phyloP scores from a whole-genome alignment of 352 stramenopile species.

The Phytopythium delawarense region DNA sequence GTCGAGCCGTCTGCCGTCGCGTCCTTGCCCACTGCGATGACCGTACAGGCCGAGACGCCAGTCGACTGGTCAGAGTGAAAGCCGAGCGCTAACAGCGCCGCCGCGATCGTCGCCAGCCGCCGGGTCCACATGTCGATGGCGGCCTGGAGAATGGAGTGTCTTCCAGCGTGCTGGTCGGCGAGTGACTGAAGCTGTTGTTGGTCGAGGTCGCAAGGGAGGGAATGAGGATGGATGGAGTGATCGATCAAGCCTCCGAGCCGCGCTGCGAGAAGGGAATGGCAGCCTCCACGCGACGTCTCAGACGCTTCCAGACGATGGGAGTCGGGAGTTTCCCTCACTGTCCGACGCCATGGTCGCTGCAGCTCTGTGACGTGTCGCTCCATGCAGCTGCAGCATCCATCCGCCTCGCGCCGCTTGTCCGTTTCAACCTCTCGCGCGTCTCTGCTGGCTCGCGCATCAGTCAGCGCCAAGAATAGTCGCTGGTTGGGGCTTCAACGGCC shows the following conservation, averaged over 20 bases:
- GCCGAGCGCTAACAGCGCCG: neutral
- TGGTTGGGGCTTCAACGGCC: too few relatives aligned
- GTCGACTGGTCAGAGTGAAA: neutral
- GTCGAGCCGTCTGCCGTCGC: slow-evolving; percentile 81
- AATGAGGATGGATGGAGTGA: neutral
- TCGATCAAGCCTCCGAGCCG: too few relatives aligned
- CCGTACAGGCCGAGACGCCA: slow-evolving; percentile 59
- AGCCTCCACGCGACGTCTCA: neutral
- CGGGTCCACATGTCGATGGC: neutral
- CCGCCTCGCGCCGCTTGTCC: neutral
- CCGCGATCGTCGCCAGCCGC: neutral
- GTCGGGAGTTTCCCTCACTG: neutral
- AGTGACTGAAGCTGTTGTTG: neutral
- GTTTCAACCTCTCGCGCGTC: neutral
- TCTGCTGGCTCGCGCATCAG: neutral
- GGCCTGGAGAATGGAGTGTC: neutral
- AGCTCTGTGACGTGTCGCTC: neutral
- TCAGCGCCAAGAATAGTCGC: neutral
- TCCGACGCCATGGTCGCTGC: neutral
- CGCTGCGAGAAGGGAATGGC: neutral
- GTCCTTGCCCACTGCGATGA: slow-evolving; percentile 78
- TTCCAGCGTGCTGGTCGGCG: too few relatives aligned
- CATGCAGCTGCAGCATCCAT: too few relatives aligned
- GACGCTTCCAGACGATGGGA: too few relatives aligned
- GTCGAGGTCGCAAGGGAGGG: neutral